Percentiles rank a stretch among this genome's conserved stretches.
Conservation (phyloP, 2,329 filamentous ascomycete genomes). For the Septoria petroselini region DNA sequence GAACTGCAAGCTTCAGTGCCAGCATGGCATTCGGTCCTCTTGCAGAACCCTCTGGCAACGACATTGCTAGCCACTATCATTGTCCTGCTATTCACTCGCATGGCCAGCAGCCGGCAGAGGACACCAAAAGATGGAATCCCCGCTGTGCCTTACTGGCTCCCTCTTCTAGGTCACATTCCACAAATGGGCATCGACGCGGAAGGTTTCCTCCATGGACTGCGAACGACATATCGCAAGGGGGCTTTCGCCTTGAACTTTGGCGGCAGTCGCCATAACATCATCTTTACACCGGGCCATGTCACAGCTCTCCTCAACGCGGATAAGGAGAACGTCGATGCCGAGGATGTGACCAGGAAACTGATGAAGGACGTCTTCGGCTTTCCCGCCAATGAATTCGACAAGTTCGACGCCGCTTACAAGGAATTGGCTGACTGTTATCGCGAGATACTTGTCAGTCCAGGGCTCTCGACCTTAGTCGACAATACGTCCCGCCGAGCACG, state of each 20-base stretch:
- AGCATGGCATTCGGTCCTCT: background rate
- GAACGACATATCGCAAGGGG: slow-evolving; percentile 40
- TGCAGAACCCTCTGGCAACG: slow-evolving; percentile 2
- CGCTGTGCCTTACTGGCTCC: slow-evolving; percentile 58
- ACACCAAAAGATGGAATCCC: slow-evolving; percentile 27
- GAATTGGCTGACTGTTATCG: slow-evolving; percentile 37
- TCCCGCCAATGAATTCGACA: slow-evolving; percentile 35
- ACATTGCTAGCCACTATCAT: slow-evolving; percentile 15
- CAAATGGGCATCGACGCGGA: slow-evolving; percentile 49
- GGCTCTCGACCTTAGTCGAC: slow-evolving; percentile 44
- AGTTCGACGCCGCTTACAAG: slow-evolving; percentile 39
- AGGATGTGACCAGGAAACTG: slow-evolving; percentile 30
- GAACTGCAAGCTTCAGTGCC: slow-evolving; percentile 3
- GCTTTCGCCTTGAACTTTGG: slow-evolving; percentile 52
- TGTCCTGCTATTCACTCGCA: slow-evolving; percentile 24
- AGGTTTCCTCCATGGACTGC: slow-evolving; percentile 44
- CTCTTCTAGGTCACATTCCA: slow-evolving; percentile 53
- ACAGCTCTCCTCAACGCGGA: slow-evolving; percentile 42
- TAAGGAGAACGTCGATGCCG: slow-evolving; percentile 33
- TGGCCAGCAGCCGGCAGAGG: slow-evolving; percentile 23
- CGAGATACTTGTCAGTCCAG: slow-evolving; percentile 49
- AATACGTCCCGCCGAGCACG: slow-evolving; percentile 43
- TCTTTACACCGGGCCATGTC: slow-evolving; percentile 50
- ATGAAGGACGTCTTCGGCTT: slow-evolving; percentile 45
- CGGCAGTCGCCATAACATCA: slow-evolving; percentile 50